Evolutionary conservation across 2,329 filamentous ascomycete genomes (phyloP), one percentile per base, ranked within the genome.

Genomic region (Daldinia sp.): DNA sequence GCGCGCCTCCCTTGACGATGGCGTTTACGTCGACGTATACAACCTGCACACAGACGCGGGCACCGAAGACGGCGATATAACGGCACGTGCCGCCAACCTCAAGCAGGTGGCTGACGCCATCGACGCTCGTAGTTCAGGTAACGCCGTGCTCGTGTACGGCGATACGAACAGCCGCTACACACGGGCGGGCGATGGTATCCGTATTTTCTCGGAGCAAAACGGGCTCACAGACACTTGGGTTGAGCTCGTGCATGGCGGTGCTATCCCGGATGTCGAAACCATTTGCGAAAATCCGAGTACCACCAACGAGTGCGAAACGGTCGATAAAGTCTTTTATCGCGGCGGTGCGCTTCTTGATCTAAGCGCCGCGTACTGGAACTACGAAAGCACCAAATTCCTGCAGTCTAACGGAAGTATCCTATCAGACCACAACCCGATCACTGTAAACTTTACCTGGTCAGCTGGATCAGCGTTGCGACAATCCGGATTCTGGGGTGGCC

Each of bases 31-130:
- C 21, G 88, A 90, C 72, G 77, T 85, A 6, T 90, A 90, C 78
- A 90, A 91, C 72, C 70, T 90, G 5, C 88, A 91, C 72, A 78
- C 87, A 1, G 88, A 91, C 72, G 89, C 88, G 15, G 87, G 87
- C 13, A 83, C 79, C 27, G 80, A 85, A 50, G 67, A 74, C 2
- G 82, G 68, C 1, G 88, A 91, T 68, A 72, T 82, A 37, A 70
- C 69, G 1, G 87, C 87, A 2, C 83, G 88, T n/a, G 81, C 80
- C 21, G 75, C 81, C 72, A 89, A 89, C 67, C 72, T 90, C 25
- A 76, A 83, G 57, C 87, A 90, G 75, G 80, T 90, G 0, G 79
- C 84, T 1, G 77, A 80, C 55, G 83, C 87, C 72, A 87, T 90
- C 70, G 78, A 82, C 41, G 74, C 77, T 5, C 81, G 83, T 77